Percentiles rank a stretch among this genome's conserved stretches.
phyloP scores from a whole-genome alignment of 805 yeast genomes.

The Suhomyces pyralidae region DNA sequence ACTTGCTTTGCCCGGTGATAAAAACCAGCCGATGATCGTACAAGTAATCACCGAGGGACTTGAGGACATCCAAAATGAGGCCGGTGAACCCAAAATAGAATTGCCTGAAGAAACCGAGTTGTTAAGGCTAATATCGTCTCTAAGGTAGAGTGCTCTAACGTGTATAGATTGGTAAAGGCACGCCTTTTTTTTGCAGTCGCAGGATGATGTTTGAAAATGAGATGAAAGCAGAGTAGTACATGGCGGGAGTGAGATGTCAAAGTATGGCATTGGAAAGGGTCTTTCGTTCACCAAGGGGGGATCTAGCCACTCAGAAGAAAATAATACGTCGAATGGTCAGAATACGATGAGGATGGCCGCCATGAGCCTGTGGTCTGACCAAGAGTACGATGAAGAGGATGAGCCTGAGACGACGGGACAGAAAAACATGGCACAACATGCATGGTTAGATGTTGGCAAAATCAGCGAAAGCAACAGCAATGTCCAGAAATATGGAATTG shows the following conservation, averaged over 20 bases:
- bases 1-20: slow-evolving; percentile 37
- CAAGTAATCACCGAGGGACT: slow-evolving; percentile 44
- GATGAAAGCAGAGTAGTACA: not conserved
- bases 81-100: slow-evolving; percentile 6
- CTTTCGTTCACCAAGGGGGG: slow-evolving; percentile 9
- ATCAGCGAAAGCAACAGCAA: not conserved
- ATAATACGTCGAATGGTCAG: not conserved
- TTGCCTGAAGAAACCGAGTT: slow-evolving; percentile 20
- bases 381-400: slow-evolving; percentile 17
- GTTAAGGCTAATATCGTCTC: slow-evolving; percentile 17
- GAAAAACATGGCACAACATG: slow-evolving; percentile 4
- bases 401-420: slow-evolving; percentile 9
- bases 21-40: slow-evolving; percentile 33
- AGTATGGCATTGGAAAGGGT: slow-evolving; percentile 5
- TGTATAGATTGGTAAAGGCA: not conserved
- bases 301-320: not conserved
- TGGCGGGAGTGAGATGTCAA: not conserved
- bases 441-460: not conserved
- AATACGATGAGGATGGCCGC: slow-evolving; percentile 2
- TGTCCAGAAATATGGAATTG: slow-evolving; percentile 64
- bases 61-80: slow-evolving; percentile 18
- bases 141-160: not conserved
- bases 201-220: not conserved
- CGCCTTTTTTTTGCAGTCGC: slow-evolving; percentile 2
- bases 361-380: slow-evolving; percentile 4